Conservation (phyloP, 805 yeast species). For the Ogataea degrootiae region DNA sequence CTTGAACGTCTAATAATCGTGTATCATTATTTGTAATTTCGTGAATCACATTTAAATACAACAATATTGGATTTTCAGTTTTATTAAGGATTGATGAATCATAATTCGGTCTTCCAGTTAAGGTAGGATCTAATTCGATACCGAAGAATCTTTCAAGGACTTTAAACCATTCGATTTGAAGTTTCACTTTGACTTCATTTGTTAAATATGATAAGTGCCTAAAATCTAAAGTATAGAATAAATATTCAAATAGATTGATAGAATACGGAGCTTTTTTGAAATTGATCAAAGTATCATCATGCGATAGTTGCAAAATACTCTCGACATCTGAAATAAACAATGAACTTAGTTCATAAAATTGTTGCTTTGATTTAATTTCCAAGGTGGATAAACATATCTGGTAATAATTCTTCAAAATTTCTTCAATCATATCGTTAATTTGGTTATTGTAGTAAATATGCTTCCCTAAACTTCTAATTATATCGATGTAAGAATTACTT, state of each 20-base stretch:
- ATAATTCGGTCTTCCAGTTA: constrained; percentile 33
- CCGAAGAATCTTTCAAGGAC: constrained; percentile 32
- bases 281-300: constrained; percentile 26
- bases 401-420: constrained; percentile 46
- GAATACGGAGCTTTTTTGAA: constrained; percentile 40
- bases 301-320: constrained; percentile 21
- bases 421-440: constrained; percentile 73
- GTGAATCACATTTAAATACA: constrained; percentile 34
- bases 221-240: constrained; percentile 24
- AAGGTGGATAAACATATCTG: constrained; percentile 20
- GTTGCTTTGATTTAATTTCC: constrained; percentile 5
- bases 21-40: constrained; percentile 25
- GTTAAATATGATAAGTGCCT: constrained; percentile 15
- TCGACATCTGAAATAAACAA: constrained; percentile 21
- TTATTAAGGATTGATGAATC: constrained; percentile 37
- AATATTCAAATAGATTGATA: constrained; percentile 39
- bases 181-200: constrained; percentile 24
- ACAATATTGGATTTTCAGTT: constrained; percentile 37
- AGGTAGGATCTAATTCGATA: constrained; percentile 9
- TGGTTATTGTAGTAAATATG: constrained; percentile 88
- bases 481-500: constrained; percentile 43
- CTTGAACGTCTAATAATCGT: constrained; percentile 19
- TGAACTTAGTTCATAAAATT: constrained; percentile 17
- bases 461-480: constrained; percentile 65
- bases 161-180: constrained; percentile 37